Conservation (phyloP, 306 rosid genomes). For the Albizia julibrissin region DNA sequence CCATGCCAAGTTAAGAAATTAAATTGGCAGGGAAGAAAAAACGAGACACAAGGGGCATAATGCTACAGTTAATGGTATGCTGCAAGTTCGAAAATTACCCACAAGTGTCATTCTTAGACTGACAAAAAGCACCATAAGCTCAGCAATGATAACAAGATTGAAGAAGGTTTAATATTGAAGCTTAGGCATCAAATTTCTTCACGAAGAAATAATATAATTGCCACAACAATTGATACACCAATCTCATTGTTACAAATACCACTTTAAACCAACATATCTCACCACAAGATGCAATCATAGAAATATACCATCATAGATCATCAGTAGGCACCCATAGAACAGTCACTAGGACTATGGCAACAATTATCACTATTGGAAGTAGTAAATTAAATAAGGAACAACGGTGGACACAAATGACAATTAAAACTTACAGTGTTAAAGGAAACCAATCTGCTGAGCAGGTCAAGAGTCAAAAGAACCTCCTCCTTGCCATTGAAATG, state of each 20-base stretch:
- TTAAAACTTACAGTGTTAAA: conserved; percentile 68
- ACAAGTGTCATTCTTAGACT: background rate
- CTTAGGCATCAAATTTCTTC: conserved; percentile 12
- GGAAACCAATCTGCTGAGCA: conserved; percentile 77
- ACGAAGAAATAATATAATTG: conserved; percentile 15
- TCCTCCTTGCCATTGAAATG: conserved; percentile 62
- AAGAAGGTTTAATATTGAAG: conserved; percentile 5
- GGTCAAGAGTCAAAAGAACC: conserved; percentile 70
- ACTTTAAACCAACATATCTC: conserved; percentile 18
- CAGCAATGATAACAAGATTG: conserved; percentile 15
- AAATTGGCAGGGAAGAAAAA: background rate
- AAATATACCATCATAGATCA: conserved; percentile 8
- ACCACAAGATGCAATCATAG: conserved; percentile 16
- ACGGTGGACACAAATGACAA: conserved; percentile 30
- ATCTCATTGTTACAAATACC: conserved; percentile 1
- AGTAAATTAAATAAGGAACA: conserved; percentile 15
- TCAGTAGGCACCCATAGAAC: conserved; percentile 8
- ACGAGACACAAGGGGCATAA: background rate
- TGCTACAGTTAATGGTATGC: background rate
- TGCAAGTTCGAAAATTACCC: background rate
- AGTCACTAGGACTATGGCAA: conserved; percentile 19
- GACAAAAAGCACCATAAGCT: background rate
- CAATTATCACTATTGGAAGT: conserved; percentile 5
- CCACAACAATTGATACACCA: conserved; percentile 14
- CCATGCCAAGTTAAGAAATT: background rate